Base-by-base conservation (phyloP, 2,329 filamentous ascomycete genomes). In the Magnaporthales sp. region DNA sequence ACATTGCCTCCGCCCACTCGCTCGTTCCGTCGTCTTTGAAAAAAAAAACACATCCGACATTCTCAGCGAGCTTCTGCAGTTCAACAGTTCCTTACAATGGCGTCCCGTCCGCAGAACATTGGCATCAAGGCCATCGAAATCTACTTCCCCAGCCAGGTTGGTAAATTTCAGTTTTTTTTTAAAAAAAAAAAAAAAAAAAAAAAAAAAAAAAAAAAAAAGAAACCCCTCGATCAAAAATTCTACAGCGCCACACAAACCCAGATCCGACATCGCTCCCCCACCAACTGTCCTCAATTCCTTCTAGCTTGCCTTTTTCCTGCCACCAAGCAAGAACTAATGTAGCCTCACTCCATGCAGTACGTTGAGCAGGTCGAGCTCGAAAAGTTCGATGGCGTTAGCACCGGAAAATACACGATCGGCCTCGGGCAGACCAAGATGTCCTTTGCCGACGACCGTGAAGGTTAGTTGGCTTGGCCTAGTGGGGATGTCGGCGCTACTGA, bases 101-200 rank as follows among this genome's bases (percentile, higher is more conserved):
- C 90, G 76, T 78, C 88, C 73, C 89, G 90, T 80, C 90, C 91
- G 71, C 88, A 93, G 80, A 94, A 94, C 81, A 89, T 95, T 79
- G 91, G 91, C 85, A 93, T 95, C 78, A 94, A 95, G 84, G 91
- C 91, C 89, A 91, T 95, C 79, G 91, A 95, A 78, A 87, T 95
- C 76, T 95, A 95, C 80, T 91, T 92, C 76, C 91, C 91, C 71
- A 91, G 85, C 78, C 91, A 94, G 88, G 91, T 94, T 80, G 70
- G 88, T 80, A 38, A 7, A n/a, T 31, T 24, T 32, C 30, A 46
- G n/a, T n/a, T n/a, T n/a, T n/a, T n/a, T n/a, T n/a, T n/a, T n/a
- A 38, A 13, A 38, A 38, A 38, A 7, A 38, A 38, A 38, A 13
- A 7, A 13, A 38, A 13, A 38, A 7, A 38, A 13, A 38, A 13